phyloP scores from a whole-genome alignment of 768 basidiomycete species.

The Mycena galopus region DNA sequence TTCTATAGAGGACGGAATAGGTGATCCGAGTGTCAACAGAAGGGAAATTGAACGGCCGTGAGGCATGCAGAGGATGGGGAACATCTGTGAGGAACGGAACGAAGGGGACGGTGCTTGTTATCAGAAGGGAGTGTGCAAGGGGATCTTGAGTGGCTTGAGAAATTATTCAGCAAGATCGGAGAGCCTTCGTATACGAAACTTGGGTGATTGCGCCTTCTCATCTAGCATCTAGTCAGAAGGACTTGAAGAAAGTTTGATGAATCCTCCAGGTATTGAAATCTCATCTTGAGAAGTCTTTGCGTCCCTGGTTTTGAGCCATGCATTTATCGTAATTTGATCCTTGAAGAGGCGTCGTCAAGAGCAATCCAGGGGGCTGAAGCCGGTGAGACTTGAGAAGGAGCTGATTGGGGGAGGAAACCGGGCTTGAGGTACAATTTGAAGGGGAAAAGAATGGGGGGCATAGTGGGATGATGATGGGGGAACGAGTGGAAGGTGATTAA shows the following conservation, averaged over 20 bases:
- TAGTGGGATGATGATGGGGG: not conserved
- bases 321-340: not conserved
- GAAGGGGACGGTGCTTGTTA: not conserved
- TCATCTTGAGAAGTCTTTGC: conserved; percentile 3
- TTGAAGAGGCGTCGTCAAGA: not conserved
- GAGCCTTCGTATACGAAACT: not conserved
- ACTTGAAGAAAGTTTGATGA: not conserved
- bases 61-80: not conserved
- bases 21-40: not conserved
- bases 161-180: not conserved
- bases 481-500: not conserved
- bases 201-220: not conserved
- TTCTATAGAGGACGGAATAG: not conserved
- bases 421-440: too few relatives aligned
- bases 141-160: too few relatives aligned
- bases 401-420: not conserved
- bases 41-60: not conserved
- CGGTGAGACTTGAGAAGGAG: not conserved
- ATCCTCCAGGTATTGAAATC: not conserved
- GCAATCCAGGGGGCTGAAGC: not conserved
- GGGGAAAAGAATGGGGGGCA: not conserved
- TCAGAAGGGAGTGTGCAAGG: not conserved
- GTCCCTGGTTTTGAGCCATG: not conserved
- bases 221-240: conserved; percentile 3
- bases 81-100: not conserved